A percentile compares a stretch with the other conserved stretches of the same genome.
These are phyloP conservation scores for Solanum pennellii DNA, from an alignment of 257 asterid species.

Conservation along the genomic window DNA sequence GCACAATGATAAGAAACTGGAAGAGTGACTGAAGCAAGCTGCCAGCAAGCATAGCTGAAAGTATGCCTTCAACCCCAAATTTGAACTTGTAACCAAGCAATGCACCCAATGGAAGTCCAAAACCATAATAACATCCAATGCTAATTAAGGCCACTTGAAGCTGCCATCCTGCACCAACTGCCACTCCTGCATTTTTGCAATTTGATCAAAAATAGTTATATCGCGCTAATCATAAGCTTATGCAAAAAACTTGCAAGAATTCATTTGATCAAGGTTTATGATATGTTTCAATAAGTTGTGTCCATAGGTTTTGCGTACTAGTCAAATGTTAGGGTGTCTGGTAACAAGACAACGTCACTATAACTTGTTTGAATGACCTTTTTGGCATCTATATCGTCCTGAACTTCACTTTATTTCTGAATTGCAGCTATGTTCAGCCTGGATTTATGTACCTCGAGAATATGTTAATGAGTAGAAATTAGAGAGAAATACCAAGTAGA, in stretches of 20 bases:
- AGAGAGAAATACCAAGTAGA: slow-evolving; percentile 11
- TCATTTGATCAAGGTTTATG: not conserved
- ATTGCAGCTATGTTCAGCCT: not conserved
- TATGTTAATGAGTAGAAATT: not conserved
- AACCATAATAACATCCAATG: slow-evolving; percentile 10
- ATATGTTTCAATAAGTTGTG: not conserved
- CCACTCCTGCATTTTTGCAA: slow-evolving; percentile 17
- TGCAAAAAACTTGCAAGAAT: not conserved
- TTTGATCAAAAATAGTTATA: not conserved
- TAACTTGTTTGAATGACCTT: not conserved
- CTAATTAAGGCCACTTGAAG: slow-evolving; percentile 20
- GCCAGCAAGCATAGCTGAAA: slow-evolving; percentile 29
- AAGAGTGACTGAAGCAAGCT: slow-evolving; percentile 19
- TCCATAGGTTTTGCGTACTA: not conserved
- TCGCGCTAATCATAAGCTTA: not conserved
- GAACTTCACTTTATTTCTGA: not conserved
- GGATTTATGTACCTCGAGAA: not conserved
- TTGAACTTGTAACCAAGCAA: slow-evolving; percentile 21
- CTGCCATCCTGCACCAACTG: slow-evolving; percentile 38
- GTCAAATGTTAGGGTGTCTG: not conserved
- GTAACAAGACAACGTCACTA: not conserved
- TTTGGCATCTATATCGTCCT: not conserved
- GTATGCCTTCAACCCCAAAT: slow-evolving; percentile 23
- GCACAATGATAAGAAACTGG: not conserved
- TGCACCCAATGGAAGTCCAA: slow-evolving; percentile 28